These are phyloP conservation scores for Austroboletus olivaceoglutinosus DNA, from an alignment of 1,284 basidiomycete species.

Conservation along the genomic window DNA sequence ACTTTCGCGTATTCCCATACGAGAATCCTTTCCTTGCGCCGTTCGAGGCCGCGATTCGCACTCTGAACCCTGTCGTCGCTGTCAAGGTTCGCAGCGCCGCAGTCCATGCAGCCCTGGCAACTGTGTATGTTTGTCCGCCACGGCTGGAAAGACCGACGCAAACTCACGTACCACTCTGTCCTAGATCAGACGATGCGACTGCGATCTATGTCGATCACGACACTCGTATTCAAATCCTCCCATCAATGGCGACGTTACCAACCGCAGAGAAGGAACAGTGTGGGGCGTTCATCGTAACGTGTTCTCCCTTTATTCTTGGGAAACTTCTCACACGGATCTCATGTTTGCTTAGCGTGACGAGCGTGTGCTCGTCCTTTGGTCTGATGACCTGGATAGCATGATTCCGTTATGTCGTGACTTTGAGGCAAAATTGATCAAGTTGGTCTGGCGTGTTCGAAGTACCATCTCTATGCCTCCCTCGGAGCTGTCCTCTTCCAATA, in stretches of 20 bases:
- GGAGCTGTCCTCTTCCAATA: slow-evolving; percentile 51
- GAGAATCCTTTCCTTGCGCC: slow-evolving; percentile 64
- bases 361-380: slow-evolving; percentile 74
- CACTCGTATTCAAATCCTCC: slow-evolving; percentile 69
- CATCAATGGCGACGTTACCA: slow-evolving; percentile 66
- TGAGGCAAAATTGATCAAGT: slow-evolving; percentile 74
- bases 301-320: background rate
- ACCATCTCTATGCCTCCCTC: slow-evolving; percentile 26
- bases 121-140: slow-evolving; percentile 41
- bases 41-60: slow-evolving; percentile 68
- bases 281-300: slow-evolving; percentile 73
- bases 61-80: slow-evolving; percentile 77
- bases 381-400: slow-evolving; percentile 68
- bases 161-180: background rate
- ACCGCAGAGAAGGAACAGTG: slow-evolving; percentile 80
- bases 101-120: slow-evolving; percentile 73
- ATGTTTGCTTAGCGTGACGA: slow-evolving; percentile 58
- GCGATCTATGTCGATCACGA: slow-evolving; percentile 65
- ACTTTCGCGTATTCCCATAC: slow-evolving; percentile 72
- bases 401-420: slow-evolving; percentile 68
- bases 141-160: background rate
- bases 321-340: slow-evolving; percentile 26
- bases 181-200: slow-evolving; percentile 44
- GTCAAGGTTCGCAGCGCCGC: slow-evolving; percentile 78
- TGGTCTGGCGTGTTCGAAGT: slow-evolving; percentile 68